These are phyloP conservation scores for Trichoderma simmonsii DNA, from an alignment of 2,329 filamentous ascomycete genomes.

Conservation along the genomic window DNA sequence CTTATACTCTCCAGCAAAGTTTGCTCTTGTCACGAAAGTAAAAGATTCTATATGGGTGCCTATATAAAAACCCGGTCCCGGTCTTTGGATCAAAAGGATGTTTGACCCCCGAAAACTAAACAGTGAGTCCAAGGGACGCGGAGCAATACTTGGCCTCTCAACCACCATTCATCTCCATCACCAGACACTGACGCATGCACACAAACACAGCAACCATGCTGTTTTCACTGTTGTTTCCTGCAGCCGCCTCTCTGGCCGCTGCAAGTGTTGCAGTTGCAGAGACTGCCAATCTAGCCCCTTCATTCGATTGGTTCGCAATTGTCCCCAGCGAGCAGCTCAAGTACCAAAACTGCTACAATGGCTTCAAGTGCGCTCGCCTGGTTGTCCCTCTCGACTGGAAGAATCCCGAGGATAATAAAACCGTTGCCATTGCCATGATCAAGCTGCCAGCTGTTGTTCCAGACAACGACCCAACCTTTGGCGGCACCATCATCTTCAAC, in stretches of 20 bases:
- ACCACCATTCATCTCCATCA: neutral
- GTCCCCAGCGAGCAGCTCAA: conserved; percentile 33
- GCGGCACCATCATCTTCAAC: conserved; percentile 42
- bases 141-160: neutral
- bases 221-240: neutral
- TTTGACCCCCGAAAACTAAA: neutral
- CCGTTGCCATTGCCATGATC: conserved; percentile 38
- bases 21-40: neutral
- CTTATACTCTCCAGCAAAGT: neutral
- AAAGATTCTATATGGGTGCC: neutral
- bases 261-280: neutral
- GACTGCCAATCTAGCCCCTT: neutral
- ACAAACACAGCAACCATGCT: neutral
- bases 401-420: conserved; percentile 24
- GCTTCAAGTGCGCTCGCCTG: conserved; percentile 40
- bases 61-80: neutral
- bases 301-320: conserved; percentile 36
- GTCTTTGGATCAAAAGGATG: neutral
- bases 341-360: conserved; percentile 39
- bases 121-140: too few relatives aligned
- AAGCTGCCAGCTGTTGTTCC: conserved; percentile 38
- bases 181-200: neutral
- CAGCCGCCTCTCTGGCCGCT: neutral
- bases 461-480: conserved; percentile 35
- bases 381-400: conserved; percentile 43